Conservation (phyloP, 257 asterid genomes). For the Coffea canephora region DNA sequence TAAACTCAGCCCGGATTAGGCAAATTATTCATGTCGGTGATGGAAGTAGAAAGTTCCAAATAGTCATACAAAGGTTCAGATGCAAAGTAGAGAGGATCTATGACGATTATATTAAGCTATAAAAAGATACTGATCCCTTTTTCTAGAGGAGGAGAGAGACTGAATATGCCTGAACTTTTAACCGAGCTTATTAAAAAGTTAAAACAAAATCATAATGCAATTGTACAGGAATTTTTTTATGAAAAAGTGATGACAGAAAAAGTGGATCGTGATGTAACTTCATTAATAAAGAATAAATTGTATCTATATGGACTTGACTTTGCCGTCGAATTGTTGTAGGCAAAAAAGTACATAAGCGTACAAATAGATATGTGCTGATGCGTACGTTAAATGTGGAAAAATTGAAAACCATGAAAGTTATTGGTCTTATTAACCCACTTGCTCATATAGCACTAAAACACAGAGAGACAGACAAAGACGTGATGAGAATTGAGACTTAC, state of each 20-base stretch:
- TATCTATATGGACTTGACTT: background rate
- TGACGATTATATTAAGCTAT: no score
- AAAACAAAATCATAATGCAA: background rate
- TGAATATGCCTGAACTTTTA: no score
- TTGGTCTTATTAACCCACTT: background rate
- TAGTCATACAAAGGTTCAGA: background rate
- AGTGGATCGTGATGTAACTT: background rate
- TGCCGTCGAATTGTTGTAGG: background rate
- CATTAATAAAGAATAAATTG: background rate
- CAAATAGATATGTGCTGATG: background rate
- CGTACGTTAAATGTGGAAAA: background rate
- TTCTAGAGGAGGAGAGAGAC: background rate
- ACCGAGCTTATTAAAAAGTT: background rate
- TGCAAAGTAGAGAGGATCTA: background rate
- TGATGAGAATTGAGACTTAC: constrained; percentile 30
- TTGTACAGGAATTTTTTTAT: background rate
- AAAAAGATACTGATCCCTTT: no score
- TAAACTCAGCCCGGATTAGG: no score
- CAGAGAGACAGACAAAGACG: background rate
- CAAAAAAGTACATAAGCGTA: background rate
- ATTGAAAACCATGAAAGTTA: background rate
- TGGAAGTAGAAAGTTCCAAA: no score
- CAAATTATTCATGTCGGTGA: no score
- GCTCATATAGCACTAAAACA: background rate
- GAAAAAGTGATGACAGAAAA: background rate